Conservation (phyloP, 257 asterid genomes). For the Penstemon eatonii region DNA sequence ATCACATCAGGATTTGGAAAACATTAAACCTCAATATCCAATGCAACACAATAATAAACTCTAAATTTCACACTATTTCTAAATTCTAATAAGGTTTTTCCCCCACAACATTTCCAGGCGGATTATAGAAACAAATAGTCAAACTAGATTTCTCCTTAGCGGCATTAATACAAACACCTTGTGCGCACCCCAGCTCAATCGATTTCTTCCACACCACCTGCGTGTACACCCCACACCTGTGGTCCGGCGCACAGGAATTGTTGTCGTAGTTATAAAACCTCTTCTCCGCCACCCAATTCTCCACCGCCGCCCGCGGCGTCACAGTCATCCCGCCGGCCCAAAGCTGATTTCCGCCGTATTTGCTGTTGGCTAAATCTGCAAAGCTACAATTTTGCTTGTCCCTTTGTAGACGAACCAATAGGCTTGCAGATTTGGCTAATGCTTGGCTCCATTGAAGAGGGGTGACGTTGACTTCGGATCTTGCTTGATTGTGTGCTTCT, state of each 20-base stretch:
- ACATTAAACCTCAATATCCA: too few relatives aligned
- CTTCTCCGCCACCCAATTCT: constrained; percentile 78
- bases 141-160: constrained; percentile 41
- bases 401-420: constrained; percentile 60
- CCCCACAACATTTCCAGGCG: constrained; percentile 89
- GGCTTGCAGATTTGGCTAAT: constrained; percentile 69
- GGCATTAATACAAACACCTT: constrained; percentile 43
- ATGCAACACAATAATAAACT: too few relatives aligned
- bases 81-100: constrained; percentile 77
- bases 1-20: too few relatives aligned
- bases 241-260: constrained; percentile 58
- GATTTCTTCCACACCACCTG: constrained; percentile 92
- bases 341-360: constrained; percentile 80
- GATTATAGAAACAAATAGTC: constrained; percentile 75
- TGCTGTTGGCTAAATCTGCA: constrained; percentile 51
- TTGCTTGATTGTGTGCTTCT: constrained; percentile 71
- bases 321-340: constrained; percentile 55
- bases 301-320: constrained; percentile 65
- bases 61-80: neutral
- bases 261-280: constrained; percentile 54
- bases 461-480: constrained; percentile 69
- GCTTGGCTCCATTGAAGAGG: constrained; percentile 68
- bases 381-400: constrained; percentile 70
- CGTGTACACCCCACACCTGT: constrained; percentile 79
- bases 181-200: constrained; percentile 72